Evolutionary conservation across 805 yeast genomes (phyloP).

Genomic region (Debaryomyces maramus): DNA sequence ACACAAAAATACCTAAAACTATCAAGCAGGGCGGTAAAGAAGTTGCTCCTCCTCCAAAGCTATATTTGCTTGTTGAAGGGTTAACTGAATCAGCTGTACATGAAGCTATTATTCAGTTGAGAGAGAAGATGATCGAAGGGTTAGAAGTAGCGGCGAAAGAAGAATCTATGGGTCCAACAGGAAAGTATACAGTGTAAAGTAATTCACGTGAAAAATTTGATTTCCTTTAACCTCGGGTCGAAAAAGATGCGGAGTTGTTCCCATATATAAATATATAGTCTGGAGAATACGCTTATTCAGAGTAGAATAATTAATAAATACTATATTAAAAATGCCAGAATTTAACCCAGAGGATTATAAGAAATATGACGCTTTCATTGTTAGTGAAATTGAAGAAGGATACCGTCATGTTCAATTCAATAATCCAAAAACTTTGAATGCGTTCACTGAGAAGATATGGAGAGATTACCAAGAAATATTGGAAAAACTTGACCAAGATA

Average conservation of each 20-base stretch:
- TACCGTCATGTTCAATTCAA: constrained; percentile 61
- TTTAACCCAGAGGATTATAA: constrained; percentile 20
- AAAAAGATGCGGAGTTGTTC: background rate
- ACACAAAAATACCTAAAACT: constrained; percentile 49
- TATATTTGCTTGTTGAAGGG: constrained; percentile 79
- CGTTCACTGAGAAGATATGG: constrained; percentile 59
- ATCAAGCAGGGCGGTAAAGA: constrained; percentile 47
- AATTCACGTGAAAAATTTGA: background rate
- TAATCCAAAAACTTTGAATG: constrained; percentile 60
- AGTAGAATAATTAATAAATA: background rate
- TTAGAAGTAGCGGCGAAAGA: constrained; percentile 49
- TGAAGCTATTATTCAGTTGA: constrained; percentile 58
- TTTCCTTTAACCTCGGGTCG: background rate
- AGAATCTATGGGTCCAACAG: constrained; percentile 42
- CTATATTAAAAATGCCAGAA: constrained; percentile 1
- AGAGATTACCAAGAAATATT: constrained; percentile 53
- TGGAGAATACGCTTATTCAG: background rate
- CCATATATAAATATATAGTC: background rate
- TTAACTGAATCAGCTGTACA: constrained; percentile 56
- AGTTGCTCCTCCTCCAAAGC: constrained; percentile 62
- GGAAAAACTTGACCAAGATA: constrained; percentile 41
- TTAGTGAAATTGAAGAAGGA: constrained; percentile 43
- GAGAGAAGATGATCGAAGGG: constrained; percentile 56
- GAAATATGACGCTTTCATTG: constrained; percentile 33
- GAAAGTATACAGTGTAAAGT: constrained; percentile 49